phyloP scores from a whole-genome alignment of 2,329 filamentous ascomycete genomes.

The Ophiostoma novo-ulmi region DNA sequence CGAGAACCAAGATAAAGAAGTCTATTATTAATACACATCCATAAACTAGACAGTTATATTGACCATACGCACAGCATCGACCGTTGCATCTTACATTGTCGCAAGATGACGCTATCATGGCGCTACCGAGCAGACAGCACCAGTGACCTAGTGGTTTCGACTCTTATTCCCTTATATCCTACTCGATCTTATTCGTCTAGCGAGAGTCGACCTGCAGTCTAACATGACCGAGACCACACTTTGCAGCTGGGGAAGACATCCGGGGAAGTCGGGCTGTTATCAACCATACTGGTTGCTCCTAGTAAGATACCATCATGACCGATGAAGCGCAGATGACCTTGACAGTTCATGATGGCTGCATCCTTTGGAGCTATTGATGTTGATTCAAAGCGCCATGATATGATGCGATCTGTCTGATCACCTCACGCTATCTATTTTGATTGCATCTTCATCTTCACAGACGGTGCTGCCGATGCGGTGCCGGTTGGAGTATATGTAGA shows the following conservation, averaged over 20 bases:
- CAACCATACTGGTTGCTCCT: too few species aligned
- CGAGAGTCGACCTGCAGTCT: neutral
- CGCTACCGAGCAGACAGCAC: constrained; percentile 18
- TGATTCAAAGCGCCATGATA: neutral
- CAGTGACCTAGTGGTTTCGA: constrained; percentile 25
- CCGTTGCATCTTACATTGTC: constrained; percentile 10
- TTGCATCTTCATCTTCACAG: neutral
- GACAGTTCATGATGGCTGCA: neutral
- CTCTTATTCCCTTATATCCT: too few species aligned
- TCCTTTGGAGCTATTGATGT: neutral
- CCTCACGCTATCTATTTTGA: neutral
- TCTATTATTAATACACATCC: too few species aligned
- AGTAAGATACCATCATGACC: neutral
- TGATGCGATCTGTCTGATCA: neutral
- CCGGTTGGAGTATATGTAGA: neutral
- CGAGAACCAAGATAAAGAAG: too few species aligned
- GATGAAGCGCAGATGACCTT: neutral
- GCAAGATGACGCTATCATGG: constrained; percentile 25
- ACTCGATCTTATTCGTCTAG: too few species aligned
- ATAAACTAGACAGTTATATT: too few species aligned
- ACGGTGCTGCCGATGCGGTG: neutral
- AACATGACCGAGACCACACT: neutral
- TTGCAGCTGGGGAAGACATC: neutral
- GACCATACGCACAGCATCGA: neutral
- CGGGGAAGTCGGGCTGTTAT: neutral